Evolutionary conservation across 441 rosid genomes (phyloP).

Genomic region (Pelargonium citronellum): DNA sequence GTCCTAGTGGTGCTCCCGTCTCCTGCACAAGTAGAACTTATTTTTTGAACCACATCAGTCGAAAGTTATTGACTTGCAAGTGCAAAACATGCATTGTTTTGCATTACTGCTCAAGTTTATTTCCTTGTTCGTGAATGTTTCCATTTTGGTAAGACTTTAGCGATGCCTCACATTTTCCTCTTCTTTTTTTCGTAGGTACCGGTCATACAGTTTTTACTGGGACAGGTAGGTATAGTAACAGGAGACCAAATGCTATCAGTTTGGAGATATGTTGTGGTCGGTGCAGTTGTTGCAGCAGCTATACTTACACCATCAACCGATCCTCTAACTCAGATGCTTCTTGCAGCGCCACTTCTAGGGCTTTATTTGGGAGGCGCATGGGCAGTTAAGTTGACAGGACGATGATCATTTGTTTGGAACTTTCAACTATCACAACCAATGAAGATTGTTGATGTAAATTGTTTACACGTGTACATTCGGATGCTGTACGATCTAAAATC

Average conservation of each 20-base stretch:
- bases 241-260: slow-evolving; percentile 94
- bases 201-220: slow-evolving; percentile 82
- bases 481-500: not conserved
- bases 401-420: slow-evolving; percentile 29
- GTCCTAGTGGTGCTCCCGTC: no score
- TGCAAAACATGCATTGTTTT: not conserved
- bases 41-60: no score
- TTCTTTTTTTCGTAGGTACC: slow-evolving; percentile 59
- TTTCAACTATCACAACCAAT: not conserved
- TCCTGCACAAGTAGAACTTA: no score
- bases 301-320: slow-evolving; percentile 92
- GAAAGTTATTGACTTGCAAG: no score
- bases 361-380: slow-evolving; percentile 92
- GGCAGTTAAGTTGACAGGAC: slow-evolving; percentile 76
- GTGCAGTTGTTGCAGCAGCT: slow-evolving; percentile 88
- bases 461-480: not conserved
- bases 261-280: slow-evolving; percentile 94
- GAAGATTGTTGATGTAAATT: not conserved
- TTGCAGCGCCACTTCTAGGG: slow-evolving; percentile 81
- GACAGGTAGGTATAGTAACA: slow-evolving; percentile 77
- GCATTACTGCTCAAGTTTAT: not conserved
- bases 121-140: not conserved
- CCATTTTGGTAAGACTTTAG: no score
- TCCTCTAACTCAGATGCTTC: slow-evolving; percentile 89
- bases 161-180: not conserved